A percentile compares a stretch with the other conserved stretches of the same genome.
Conservation (phyloP, 2,329 filamentous ascomycete species). For the Ampelomyces quisqualis region DNA sequence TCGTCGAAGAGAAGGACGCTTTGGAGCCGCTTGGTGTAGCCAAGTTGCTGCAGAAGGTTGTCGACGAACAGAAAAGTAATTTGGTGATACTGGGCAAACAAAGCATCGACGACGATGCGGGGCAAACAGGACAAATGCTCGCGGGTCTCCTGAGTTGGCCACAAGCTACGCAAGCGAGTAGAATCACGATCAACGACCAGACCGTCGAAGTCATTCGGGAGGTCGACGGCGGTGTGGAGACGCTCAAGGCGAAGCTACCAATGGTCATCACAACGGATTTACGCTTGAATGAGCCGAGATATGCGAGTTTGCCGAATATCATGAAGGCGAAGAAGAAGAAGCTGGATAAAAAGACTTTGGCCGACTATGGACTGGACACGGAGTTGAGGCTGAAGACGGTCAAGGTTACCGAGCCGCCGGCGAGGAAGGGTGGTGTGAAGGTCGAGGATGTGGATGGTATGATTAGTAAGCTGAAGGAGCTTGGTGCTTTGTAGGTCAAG, state of each 20-base stretch:
- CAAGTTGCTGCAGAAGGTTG: conserved; percentile 79
- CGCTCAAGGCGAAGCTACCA: conserved; percentile 78
- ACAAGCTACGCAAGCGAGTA: conserved; percentile 90
- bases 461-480: conserved; percentile 89
- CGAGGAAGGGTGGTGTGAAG: conserved; percentile 90
- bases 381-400: conserved; percentile 80
- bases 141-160: conserved; percentile 88
- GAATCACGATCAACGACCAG: conserved; percentile 74
- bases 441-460: conserved; percentile 97
- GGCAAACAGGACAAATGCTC: conserved; percentile 97
- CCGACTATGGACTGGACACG: conserved; percentile 71
- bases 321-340: conserved; percentile 99
- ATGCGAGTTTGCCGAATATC: conserved; percentile 94
- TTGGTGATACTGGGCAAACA: conserved; percentile 95
- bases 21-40: conserved; percentile 90
- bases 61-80: conserved; percentile 82
- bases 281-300: conserved; percentile 90
- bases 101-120: conserved; percentile 94
- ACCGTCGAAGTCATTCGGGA: conserved; percentile 78
- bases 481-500: conserved; percentile 71
- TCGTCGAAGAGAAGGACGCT: conserved; percentile 61
- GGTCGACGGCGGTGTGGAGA: conserved; percentile 94
- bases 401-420: conserved; percentile 84
- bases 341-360: conserved; percentile 84
- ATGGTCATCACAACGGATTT: conserved; percentile 95